Evolutionary conservation across 257 asterid genomes (phyloP), one percentile per base, ranked within the genome.

Genomic region (Coffea canephora): DNA sequence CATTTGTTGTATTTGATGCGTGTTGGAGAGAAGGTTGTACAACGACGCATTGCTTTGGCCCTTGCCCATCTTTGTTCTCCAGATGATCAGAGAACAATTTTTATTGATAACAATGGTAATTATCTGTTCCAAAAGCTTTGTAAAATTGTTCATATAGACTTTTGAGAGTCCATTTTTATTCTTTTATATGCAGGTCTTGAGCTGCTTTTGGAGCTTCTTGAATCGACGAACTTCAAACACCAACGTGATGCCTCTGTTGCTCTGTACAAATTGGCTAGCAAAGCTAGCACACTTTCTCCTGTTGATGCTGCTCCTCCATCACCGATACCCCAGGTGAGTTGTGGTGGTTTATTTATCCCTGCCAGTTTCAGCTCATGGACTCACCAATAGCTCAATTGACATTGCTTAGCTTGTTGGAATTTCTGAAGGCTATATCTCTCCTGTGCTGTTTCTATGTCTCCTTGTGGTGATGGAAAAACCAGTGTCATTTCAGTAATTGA

Each of bases 221-320:
- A 87, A 83, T 91, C 97, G 41, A 68, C 89, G 18, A 88, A 83
- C 87, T 49, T 81, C 48, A 96, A 89, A 79, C 82, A 92, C 85
- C 97, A 94, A 85, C 82, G 83, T 78, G 98, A 94, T 78, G 87
- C 92, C 83, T 91, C 99, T 39, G 74, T 88, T 80, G 99, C 99
- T 70, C 82, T 96, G 76, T 91, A 92, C 89, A 91, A 86, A 84
- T 81, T 96, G 88, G 93, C 98, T 57, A 84, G 84, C 79, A 96
- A 94, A 89, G 97, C 92, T 7, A 91, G 86, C 89, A 87, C 95
- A 50, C 92, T 91, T 79, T 94, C 97, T 79, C 91, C 96, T 39
- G 79, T 90, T 67, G 98, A 96, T 88, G 95, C 98, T 46, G 99
- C 99, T 85, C 99, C 99, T 81, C 98, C 95, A 48, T 96, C 99